Evolutionary conservation across 257 asterid species (phyloP).

Genomic region (Gentiana macrophylla): DNA sequence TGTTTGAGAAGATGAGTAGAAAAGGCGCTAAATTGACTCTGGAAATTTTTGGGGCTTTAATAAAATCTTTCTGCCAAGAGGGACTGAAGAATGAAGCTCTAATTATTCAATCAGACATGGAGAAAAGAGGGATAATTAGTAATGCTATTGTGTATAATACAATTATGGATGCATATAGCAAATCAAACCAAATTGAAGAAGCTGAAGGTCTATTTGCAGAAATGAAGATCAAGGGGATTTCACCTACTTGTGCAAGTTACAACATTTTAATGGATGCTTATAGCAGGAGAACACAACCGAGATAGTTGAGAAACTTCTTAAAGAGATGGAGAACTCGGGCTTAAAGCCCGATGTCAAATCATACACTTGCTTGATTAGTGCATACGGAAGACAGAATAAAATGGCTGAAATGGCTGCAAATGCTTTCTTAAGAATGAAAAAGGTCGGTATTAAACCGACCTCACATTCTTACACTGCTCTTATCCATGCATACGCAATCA

Average conservation of each 20-base stretch:
- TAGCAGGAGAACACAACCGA: conserved; percentile 78
- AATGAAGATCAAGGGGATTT: conserved; percentile 61
- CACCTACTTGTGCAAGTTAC: conserved; percentile 63
- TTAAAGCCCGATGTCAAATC: conserved; percentile 74
- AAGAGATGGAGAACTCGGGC: conserved; percentile 63
- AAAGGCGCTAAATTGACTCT: conserved; percentile 77
- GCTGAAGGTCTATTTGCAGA: conserved; percentile 84
- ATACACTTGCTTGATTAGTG: conserved; percentile 79
- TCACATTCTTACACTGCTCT: conserved; percentile 91
- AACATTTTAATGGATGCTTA: conserved; percentile 85
- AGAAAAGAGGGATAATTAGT: conserved; percentile 62
- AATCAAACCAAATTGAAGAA: conserved; percentile 73
- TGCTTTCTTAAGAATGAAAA: conserved; percentile 84
- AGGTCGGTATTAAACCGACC: conserved; percentile 64
- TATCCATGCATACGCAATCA: conserved; percentile 66
- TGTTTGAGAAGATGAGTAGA: conserved; percentile 53
- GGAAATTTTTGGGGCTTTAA: conserved; percentile 74
- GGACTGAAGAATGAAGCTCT: conserved; percentile 83
- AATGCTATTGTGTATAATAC: conserved; percentile 71
- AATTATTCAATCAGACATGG: conserved; percentile 74
- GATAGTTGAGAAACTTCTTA: conserved; percentile 61
- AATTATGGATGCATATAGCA: conserved; percentile 70
- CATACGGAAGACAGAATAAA: conserved; percentile 73
- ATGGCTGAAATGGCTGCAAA: conserved; percentile 85
- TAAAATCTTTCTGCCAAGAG: conserved; percentile 84